Evolutionary conservation across 192 early-diverging fungal species (phyloP), one percentile per base, ranked within the genome.

Genomic region (Backusella liffmaniae): DNA sequence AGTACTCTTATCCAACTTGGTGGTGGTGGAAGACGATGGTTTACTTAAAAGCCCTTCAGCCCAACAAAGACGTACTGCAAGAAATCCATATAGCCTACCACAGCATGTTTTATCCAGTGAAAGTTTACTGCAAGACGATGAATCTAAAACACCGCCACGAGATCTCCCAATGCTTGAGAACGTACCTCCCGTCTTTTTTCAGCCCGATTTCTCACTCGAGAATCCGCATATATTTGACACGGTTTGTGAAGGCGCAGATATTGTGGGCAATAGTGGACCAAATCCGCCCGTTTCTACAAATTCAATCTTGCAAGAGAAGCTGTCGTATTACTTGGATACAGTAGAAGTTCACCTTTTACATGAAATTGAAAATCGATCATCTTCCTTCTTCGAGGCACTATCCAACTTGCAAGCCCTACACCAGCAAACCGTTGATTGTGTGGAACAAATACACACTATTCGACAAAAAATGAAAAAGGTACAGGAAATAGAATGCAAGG

Each of bases 301-400:
- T 72, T 84, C 84, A 8, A 86, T 89, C 12, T 86, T 99, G 66
- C 97, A 99, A 84, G 95, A 98, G 46, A 93, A 95, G 32, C 85
- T 99, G 36, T 93, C 95, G 0, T 88, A 92, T 70, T 96, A 96
- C 74, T 85, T 96, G 73, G 98, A 99, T 78, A 93, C 92, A 0
- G 95, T 99, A 3, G 97, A 99, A 78, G 91, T 94, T 2, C 96
- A 99, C 73, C 81, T 99, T 32, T 91, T 97, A 23, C 92, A 91
- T 59, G 98, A 99, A 79, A 99, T 99, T 51, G 96, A 96, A 37
- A 88, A 91, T 26, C 85, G 97, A 29, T 97, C 96, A n/a, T 89
- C 92, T 9, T 96, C 97, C 0, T 99, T 99, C 77, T 99, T 99
- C 80, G 91, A 93, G 35, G 97, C 98, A 0, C 84, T 99, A 10